Base-by-base conservation (phyloP, 164 flowering plant species). In the Chloranthus sessilifolius region DNA sequence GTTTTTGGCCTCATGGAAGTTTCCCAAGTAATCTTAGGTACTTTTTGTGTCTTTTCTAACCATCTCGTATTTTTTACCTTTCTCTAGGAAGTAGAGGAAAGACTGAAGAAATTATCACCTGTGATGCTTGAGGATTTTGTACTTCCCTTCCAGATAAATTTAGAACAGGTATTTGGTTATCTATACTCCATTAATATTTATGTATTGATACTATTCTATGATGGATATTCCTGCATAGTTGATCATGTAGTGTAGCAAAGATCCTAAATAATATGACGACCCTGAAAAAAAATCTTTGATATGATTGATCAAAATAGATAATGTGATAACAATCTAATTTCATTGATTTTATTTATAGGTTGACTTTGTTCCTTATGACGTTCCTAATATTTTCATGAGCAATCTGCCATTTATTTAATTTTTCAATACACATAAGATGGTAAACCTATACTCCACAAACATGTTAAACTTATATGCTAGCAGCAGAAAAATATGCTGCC, bases 61-160 rank as follows among this genome's bases (percentile, higher is more conserved):
- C 37, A n/a, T 56, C 25, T 48, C 42, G n/a, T n/a, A 5, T 44
- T 12, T 35, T 56, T 4, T 39, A 39, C 55, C 25, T 52, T 53
- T 56, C n/a, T 43, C 15, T 62, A 90, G 98, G 98, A 91, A 63
- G 95, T 88, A 34, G 72, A 78, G 50, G 86, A 77, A 53, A 73
- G 36, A 61, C 69, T 91, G 78, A 70, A 74, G 74, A 78, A 44
- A 41, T 55, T 87, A 17, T 76, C 82, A 25, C 96, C 96, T 4
- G 42, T 65, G n/a, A 82, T 87, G 95, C 78, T 88, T 52, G 96
- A 91, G 57, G 96, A 91, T 71, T 77, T 83, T 56, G 81, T 66
- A 25, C 58, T 75, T 61, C 86, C 89, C 47, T 85, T 64, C 74
- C 89, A 81, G 68, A 78, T 91, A 44, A 77, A 83, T 68, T 49